Conservation (phyloP, 306 rosid genomes). For the Abrus pulchellus region DNA sequence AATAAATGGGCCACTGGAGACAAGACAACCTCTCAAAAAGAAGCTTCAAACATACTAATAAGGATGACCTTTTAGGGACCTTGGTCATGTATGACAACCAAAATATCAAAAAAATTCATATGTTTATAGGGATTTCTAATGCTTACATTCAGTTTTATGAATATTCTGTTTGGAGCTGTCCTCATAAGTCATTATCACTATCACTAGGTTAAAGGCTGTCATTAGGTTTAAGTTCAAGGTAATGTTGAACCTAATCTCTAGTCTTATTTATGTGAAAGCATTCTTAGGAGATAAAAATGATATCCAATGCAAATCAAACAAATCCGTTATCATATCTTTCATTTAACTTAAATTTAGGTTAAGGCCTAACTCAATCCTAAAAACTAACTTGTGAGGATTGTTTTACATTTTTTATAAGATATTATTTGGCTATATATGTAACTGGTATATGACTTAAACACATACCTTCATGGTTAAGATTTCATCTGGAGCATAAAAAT, state of each 20-base stretch:
- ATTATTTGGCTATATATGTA: too few relatives aligned
- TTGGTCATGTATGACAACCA: constrained; percentile 22
- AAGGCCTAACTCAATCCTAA: too few relatives aligned
- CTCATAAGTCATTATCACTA: background rate
- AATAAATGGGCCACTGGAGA: constrained; percentile 18
- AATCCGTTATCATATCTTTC: constrained; percentile 20
- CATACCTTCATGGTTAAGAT: too few relatives aligned
- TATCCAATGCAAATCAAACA: constrained; percentile 25
- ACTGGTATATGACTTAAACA: too few relatives aligned
- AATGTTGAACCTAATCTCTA: background rate
- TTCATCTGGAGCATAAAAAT: too few relatives aligned
- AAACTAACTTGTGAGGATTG: too few relatives aligned
- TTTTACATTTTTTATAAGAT: too few relatives aligned
- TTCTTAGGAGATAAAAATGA: background rate
- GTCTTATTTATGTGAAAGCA: constrained; percentile 23
- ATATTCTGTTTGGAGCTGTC: background rate
- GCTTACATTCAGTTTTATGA: constrained; percentile 22
- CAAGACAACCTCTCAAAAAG: background rate
- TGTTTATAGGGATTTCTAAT: background rate
- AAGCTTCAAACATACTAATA: constrained; percentile 17
- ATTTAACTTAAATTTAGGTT: background rate
- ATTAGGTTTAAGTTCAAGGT: constrained; percentile 1
- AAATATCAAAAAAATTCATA: constrained; percentile 14
- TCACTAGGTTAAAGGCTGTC: background rate
- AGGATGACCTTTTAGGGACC: constrained; percentile 22